These are phyloP conservation scores for Echeveria elegans DNA, from an alignment of 164 flowering plant species.

Conservation along the genomic window DNA sequence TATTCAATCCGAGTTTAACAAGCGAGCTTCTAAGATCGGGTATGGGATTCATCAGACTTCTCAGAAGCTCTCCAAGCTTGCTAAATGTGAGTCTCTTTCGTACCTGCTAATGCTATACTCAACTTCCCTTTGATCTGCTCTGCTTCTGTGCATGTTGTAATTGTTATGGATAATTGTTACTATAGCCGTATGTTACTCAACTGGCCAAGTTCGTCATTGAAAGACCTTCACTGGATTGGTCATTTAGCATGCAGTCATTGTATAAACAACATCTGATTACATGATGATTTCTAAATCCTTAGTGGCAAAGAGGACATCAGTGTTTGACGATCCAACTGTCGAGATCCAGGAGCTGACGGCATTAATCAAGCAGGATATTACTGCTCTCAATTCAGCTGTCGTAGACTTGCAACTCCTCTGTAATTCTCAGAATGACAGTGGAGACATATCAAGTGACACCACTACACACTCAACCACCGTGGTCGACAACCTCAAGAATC, in stretches of 20 bases:
- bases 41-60: constrained; percentile 88
- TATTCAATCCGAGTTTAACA: constrained; percentile 76
- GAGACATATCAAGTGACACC: constrained; percentile 69
- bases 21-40: constrained; percentile 87
- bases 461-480: constrained; percentile 88
- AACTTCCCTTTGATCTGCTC: no score
- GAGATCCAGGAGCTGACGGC: constrained; percentile 97
- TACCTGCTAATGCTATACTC: no score
- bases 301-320: constrained; percentile 99
- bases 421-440: constrained; percentile 71
- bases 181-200: no score
- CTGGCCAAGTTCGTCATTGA: no score
- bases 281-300: not conserved
- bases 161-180: no score
- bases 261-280: not conserved
- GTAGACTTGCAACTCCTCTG: constrained; percentile 80
- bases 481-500: constrained; percentile 85
- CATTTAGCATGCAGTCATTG: not conserved
- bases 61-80: constrained; percentile 84
- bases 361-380: constrained; percentile 93
- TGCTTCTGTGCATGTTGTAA: no score
- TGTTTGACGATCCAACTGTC: constrained; percentile 87
- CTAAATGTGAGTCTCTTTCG: constrained; percentile 81
- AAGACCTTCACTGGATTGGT: no score
- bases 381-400: constrained; percentile 84